Conservation (phyloP, 108 stramenopile species). For the Cylindrotheca closterium region DNA sequence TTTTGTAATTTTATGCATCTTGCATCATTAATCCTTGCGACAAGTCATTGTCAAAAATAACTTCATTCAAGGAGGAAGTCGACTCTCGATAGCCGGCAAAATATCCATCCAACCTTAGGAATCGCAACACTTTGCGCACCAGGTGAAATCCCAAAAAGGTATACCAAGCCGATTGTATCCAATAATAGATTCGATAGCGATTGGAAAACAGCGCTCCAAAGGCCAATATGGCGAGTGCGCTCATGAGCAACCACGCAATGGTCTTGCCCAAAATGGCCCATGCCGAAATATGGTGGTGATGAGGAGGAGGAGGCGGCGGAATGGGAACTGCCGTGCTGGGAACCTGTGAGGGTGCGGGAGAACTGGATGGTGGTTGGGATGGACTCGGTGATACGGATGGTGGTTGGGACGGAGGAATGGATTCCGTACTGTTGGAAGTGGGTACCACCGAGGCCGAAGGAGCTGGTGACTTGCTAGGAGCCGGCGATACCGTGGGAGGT, state of each 20-base stretch:
- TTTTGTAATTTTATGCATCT: constrained; percentile 20
- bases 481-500: constrained; percentile 13
- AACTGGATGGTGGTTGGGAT: constrained; percentile 13
- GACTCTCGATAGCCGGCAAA: constrained; percentile 7
- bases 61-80: constrained; percentile 28
- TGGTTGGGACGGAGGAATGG: constrained; percentile 11
- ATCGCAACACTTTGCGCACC: constrained; percentile 21
- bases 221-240: constrained; percentile 35
- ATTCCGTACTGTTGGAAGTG: neutral
- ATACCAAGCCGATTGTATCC: constrained; percentile 41
- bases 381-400: constrained; percentile 12
- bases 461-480: constrained; percentile 12
- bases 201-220: constrained; percentile 59
- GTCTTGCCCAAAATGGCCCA: constrained; percentile 41
- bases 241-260: constrained; percentile 34
- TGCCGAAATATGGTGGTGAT: constrained; percentile 14
- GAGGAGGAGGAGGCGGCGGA: constrained; percentile 3
- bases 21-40: constrained; percentile 46
- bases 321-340: constrained; percentile 21
- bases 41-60: constrained; percentile 53
- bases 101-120: constrained; percentile 14
- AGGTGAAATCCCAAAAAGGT: constrained; percentile 25
- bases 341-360: constrained; percentile 7
- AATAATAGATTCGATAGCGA: constrained; percentile 61
- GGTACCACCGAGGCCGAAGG: constrained; percentile 5